Conservation (phyloP, 179 eudicot species). For the Spergularia azorica region DNA sequence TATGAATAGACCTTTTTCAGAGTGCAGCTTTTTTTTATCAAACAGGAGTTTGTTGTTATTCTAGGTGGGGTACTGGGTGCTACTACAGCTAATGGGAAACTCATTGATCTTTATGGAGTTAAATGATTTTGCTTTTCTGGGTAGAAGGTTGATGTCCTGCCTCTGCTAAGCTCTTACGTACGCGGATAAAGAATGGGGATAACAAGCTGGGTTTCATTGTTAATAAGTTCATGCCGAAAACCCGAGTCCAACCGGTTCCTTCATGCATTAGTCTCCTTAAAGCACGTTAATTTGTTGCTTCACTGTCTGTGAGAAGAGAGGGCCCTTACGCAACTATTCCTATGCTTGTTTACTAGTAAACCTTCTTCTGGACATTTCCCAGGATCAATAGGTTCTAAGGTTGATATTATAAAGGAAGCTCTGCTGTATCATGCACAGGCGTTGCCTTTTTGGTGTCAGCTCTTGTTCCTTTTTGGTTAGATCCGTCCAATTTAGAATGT, state of each 20-base stretch:
- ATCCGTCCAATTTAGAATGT: neutral
- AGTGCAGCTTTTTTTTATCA: neutral
- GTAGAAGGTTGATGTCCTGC: neutral
- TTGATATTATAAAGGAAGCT: slow-evolving; percentile 14
- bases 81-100: neutral
- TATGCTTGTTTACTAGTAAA: neutral
- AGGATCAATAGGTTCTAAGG: slow-evolving; percentile 34
- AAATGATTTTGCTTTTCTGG: neutral
- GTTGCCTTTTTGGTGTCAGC: neutral
- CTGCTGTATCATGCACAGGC: slow-evolving; percentile 34
- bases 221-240: neutral
- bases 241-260: neutral
- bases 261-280: neutral
- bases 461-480: slow-evolving; percentile 1
- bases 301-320: neutral
- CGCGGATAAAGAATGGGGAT: no score
- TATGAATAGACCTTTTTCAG: neutral
- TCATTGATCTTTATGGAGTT: neutral
- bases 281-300: neutral
- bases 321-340: neutral
- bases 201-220: neutral
- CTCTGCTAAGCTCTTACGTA: neutral
- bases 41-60: neutral
- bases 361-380: neutral
- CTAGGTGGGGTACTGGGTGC: neutral